Evolutionary conservation across 495 filamentous ascomycete genomes (phyloP).

Genomic region (Parachaetomium inaequale): DNA sequence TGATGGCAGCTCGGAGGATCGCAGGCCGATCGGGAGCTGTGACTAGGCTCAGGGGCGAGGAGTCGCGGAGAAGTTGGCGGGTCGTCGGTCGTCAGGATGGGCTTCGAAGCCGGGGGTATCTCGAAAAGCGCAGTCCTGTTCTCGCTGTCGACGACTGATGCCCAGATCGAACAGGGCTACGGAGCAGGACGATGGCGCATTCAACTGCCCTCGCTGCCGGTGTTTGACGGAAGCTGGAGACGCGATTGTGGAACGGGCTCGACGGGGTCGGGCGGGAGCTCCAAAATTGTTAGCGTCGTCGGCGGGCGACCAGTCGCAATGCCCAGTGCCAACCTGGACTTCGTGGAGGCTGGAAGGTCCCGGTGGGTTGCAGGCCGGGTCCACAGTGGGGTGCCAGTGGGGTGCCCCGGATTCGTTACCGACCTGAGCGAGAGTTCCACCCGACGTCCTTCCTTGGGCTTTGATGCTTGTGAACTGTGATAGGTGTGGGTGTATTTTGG

Average conservation of each 20-base stretch:
- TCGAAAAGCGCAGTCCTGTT: neutral
- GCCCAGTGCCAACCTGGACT: too few species aligned
- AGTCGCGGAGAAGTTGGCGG: neutral
- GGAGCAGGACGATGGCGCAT: neutral
- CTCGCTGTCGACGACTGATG: neutral
- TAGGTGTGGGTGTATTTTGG: too few species aligned
- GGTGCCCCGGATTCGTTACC: neutral
- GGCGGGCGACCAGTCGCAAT: neutral
- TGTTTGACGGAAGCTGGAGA: constrained; percentile 1
- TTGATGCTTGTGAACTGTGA: too few species aligned
- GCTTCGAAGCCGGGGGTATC: neutral
- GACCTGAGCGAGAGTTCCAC: too few species aligned
- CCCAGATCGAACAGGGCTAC: neutral
- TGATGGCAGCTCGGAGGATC: neutral
- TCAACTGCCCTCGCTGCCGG: too few species aligned
- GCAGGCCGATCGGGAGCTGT: neutral
- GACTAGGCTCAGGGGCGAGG: neutral
- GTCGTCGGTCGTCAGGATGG: neutral
- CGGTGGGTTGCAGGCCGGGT: neutral
- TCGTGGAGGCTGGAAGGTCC: neutral
- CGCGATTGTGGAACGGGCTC: constrained; percentile 9
- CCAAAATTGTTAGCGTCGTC: constrained; percentile 21
- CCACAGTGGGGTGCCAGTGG: constrained; percentile 10
- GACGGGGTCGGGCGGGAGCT: constrained; percentile 12
- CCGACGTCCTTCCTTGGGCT: too few species aligned